Evolutionary conservation across 2,329 filamentous ascomycete genomes (phyloP).

Genomic region (Fusarium tupiense): DNA sequence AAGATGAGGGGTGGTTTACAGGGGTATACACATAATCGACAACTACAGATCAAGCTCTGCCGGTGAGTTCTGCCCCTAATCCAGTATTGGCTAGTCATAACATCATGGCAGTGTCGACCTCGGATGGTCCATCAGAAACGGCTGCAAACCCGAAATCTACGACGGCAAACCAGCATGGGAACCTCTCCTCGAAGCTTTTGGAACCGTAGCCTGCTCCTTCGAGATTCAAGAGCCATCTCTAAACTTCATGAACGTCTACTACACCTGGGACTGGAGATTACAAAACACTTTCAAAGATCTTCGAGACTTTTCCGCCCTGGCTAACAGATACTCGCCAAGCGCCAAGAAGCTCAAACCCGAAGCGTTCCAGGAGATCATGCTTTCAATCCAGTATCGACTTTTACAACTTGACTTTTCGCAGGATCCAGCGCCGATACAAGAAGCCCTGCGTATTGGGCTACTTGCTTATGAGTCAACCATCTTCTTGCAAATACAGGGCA

Average conservation of each 20-base stretch:
- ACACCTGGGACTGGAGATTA: conserved; percentile 37
- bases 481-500: conserved; percentile 37
- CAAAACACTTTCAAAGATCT: conserved; percentile 44
- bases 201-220: neutral
- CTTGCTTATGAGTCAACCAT: conserved; percentile 44
- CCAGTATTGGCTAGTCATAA: neutral
- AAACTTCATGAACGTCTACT: conserved; percentile 14
- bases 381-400: conserved; percentile 46
- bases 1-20: conserved; percentile 41
- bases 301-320: conserved; percentile 42
- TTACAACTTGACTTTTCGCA: conserved; percentile 36
- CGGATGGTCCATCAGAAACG: conserved; percentile 41
- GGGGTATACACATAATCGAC: conserved; percentile 36
- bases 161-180: conserved; percentile 32
- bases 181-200: conserved; percentile 9
- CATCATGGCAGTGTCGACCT: conserved; percentile 38
- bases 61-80: conserved; percentile 26
- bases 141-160: conserved; percentile 39
- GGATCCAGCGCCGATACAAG: conserved; percentile 20
- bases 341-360: conserved; percentile 40
- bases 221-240: neutral
- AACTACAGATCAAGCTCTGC: conserved; percentile 44
- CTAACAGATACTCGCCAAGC: conserved; percentile 35
- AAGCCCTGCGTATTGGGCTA: conserved; percentile 43
- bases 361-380: conserved; percentile 44